Base-by-base conservation (phyloP, 1,284 basidiomycete genomes). In the Porogramme epimiltina region DNA sequence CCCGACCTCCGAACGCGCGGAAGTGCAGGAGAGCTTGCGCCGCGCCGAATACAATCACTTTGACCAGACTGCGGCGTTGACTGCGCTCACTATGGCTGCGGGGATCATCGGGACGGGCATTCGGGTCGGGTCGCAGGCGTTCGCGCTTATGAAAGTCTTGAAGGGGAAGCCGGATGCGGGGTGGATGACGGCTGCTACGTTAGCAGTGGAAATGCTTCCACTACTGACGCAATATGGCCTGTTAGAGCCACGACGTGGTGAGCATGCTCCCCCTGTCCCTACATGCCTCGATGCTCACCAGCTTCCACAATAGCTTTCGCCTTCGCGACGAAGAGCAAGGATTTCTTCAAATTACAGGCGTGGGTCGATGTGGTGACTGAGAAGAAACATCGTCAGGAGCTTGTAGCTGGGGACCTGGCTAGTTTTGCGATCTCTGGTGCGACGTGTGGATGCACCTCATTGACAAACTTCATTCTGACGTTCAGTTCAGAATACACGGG, bases 1-100 rank as follows among this genome's bases (percentile, higher is more conserved):
- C 1, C 87, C 88, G 2, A 89, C 89, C 0, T 89, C 79, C 58
- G 78, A 84, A 42, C 85, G 89, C 63, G 73, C 81, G 1, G 75
- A 77, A 5, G 72, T 89, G 8, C 80, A 84, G 59, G 72, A 83
- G 57, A 71, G 78, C 28, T 85, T 88, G 57, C 70, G 91, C 13
- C 79, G 10, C 9, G 36, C 19, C 24, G 18, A 31, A 3, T 23
- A 31, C 0, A 70, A 73, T 6, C 15, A 85, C n/a, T n/a, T n/a
- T n/a, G 20, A 31, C 71, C 67, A 16, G 78, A 74, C 44, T 15
- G 25, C 10, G 31, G 81, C 82, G 2, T 89, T 85, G 83, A 73
- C 77, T 36, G 81, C 81, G 8, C 70, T 89, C 28, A 65, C 69
- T 28, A 70, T 72, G 57, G 65, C 73, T 0, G 65, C 78, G 3